phyloP scores from a whole-genome alignment of 306 rosid species.

The Cicer cuneatum region DNA sequence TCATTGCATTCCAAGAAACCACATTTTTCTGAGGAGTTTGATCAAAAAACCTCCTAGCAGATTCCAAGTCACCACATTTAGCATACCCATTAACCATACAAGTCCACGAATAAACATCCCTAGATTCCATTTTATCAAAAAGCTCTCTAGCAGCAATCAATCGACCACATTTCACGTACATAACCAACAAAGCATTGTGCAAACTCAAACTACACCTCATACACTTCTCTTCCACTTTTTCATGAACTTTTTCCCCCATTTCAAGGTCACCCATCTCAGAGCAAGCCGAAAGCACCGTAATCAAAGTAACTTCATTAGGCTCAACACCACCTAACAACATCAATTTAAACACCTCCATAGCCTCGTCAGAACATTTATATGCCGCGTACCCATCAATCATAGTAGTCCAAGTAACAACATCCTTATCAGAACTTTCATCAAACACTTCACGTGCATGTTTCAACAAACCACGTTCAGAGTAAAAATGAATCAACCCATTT shows the following conservation, averaged over 20 bases:
- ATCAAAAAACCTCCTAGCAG: slow-evolving; percentile 66
- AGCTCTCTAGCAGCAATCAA: slow-evolving; percentile 56
- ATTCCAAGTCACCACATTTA: slow-evolving; percentile 66
- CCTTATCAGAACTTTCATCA: slow-evolving; percentile 64
- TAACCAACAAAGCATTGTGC: slow-evolving; percentile 67
- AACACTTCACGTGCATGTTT: slow-evolving; percentile 62
- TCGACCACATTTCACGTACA: slow-evolving; percentile 70
- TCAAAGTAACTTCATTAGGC: slow-evolving; percentile 82
- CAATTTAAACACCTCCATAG: slow-evolving; percentile 56
- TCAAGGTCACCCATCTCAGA: slow-evolving; percentile 52
- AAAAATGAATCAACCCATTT: slow-evolving; percentile 70
- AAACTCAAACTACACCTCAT: slow-evolving; percentile 52
- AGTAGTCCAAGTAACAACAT: slow-evolving; percentile 86
- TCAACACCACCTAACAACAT: slow-evolving; percentile 62
- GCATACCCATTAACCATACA: slow-evolving; percentile 83
- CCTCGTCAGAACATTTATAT: slow-evolving; percentile 50
- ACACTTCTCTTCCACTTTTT: slow-evolving; percentile 44
- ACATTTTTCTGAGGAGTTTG: slow-evolving; percentile 69
- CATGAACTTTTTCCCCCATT: slow-evolving; percentile 58
- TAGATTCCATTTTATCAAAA: slow-evolving; percentile 62
- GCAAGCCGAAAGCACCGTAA: slow-evolving; percentile 63
- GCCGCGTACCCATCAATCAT: slow-evolving; percentile 74
- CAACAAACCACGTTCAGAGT: slow-evolving; percentile 51
- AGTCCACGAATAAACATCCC: slow-evolving; percentile 81
- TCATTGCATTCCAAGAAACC: slow-evolving; percentile 78